Evolutionary conservation across 1,139 yeast genomes (phyloP).

Genomic region (Debaryomyces udenii): DNA sequence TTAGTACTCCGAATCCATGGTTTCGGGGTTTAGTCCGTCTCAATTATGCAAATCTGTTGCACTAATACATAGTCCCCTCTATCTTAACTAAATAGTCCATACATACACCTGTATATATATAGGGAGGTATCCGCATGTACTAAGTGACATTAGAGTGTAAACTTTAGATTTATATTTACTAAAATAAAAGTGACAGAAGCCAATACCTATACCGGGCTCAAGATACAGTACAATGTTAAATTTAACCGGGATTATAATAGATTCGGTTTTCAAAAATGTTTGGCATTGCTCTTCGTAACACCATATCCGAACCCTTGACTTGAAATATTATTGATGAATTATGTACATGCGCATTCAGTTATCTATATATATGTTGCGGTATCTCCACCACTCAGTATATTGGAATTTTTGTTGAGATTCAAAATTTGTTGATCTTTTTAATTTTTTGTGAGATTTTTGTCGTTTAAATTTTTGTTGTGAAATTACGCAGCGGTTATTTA

Average conservation of each 20-base stretch:
- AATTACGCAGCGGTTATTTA: conserved; percentile 8
- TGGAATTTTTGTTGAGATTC: conserved; percentile 6
- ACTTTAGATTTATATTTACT: too few relatives aligned
- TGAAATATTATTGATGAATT: neutral
- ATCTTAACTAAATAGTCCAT: neutral
- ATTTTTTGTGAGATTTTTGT: conserved; percentile 2
- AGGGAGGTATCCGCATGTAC: too few relatives aligned
- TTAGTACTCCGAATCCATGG: conserved; percentile 2
- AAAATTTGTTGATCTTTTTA: conserved; percentile 7
- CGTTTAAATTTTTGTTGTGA: conserved; percentile 8
- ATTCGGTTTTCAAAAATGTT: too few relatives aligned
- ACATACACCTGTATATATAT: too few relatives aligned
- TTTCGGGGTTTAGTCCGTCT: conserved; percentile 4
- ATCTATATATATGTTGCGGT: conserved; percentile 2
- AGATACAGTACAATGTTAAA: too few relatives aligned
- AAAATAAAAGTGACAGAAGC: too few relatives aligned
- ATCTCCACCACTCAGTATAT: conserved; percentile 3
- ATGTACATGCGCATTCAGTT: neutral
- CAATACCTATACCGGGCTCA: too few relatives aligned
- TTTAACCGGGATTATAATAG: too few relatives aligned
- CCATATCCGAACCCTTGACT: neutral
- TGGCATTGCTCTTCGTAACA: too few relatives aligned
- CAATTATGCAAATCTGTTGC: neutral
- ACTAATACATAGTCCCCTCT: conserved; percentile 4
- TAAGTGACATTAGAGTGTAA: too few relatives aligned